Base-by-base conservation (phyloP, 306 rosid species). In the Dicorynia guianensis region DNA sequence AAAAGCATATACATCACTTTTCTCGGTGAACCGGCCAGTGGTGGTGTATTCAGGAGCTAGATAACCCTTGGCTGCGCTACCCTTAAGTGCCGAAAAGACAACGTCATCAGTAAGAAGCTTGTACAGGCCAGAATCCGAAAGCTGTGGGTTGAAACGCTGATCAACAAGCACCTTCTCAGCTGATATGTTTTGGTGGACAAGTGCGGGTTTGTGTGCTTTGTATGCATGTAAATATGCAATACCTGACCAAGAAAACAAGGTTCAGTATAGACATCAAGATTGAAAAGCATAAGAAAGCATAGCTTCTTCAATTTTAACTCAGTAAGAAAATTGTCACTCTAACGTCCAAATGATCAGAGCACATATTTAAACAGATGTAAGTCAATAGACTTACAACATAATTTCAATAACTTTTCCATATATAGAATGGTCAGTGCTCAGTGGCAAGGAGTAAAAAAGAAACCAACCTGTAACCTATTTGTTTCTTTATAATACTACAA, bases 161-260 rank as follows among this genome's bases (percentile, higher is more conserved):
- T 93, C 97, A 9, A 93, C 79, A 15, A 89, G 93, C 65, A 93
- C 86, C 64, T 87, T 91, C 47, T 91, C 91, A 13, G 97, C 93
- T 7, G 97, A 91, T 73, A 93, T 86, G 84, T 91, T 91, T 69
- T 93, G 97, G 86, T 93, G 98, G 34, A 93, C 92, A 71, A 93
- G 69, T 39, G 92, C 84, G 0, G 88, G 92, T 30, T 93, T 93
- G 87, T 85, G 91, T 42, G 76, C 84, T 71, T 83, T 90, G 78
- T 80, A 56, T 44, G 80, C 83, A 74, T 93, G 98, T 39, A 93
- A 79, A 79, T 86, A 93, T 18, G 91, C 91, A 25, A 93, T 80
- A 67, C 97, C 98, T 93, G 91, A 39, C 62, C 1, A 33, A 55
- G 53, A 76, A 70, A 72, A 74, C 55, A 83, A 53, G 43, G 43